Percentiles rank a stretch among this genome's conserved stretches.
Evolutionary conservation across 768 basidiomycete species (phyloP).

Genomic region (Amanita rubescens): DNA sequence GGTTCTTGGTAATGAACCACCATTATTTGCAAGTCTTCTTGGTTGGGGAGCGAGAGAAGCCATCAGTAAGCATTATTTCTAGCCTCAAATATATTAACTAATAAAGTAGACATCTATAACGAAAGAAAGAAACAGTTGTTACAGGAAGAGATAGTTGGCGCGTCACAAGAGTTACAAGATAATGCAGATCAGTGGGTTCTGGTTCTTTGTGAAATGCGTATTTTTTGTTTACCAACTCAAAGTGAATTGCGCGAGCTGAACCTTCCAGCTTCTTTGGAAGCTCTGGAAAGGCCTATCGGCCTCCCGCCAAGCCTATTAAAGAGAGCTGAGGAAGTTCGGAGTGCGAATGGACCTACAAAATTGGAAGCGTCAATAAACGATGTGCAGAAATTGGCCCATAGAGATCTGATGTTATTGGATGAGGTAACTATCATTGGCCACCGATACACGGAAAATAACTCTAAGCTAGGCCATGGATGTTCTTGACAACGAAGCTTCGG

Average conservation of each 20-base stretch:
- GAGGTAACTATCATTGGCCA: constrained; percentile 47
- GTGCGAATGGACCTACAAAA: constrained; percentile 65
- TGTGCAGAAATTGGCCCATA: constrained; percentile 56
- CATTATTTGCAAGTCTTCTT: constrained; percentile 70
- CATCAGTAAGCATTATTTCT: constrained; percentile 50
- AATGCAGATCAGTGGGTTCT: constrained; percentile 48
- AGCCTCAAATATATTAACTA: not conserved
- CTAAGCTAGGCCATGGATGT: constrained; percentile 71
- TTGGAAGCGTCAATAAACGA: constrained; percentile 70
- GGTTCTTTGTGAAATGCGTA: not conserved
- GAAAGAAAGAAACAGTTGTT: constrained; percentile 70
- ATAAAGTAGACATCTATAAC: constrained; percentile 67
- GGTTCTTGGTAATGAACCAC: constrained; percentile 42
- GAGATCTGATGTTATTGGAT: constrained; percentile 56
- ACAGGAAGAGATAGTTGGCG: constrained; percentile 55
- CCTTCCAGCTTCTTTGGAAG: constrained; percentile 82
- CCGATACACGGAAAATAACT: not conserved
- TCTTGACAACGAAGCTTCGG: constrained; percentile 83
- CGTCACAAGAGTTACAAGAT: constrained; percentile 56
- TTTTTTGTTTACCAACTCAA: constrained; percentile 1
- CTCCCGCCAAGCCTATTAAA: constrained; percentile 82
- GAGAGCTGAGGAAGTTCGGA: constrained; percentile 79
- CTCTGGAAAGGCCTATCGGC: constrained; percentile 78
- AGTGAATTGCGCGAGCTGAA: constrained; percentile 67
- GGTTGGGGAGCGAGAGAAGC: constrained; percentile 87